Conservation (phyloP, 306 rosid species). For the Carpinus viminea region DNA sequence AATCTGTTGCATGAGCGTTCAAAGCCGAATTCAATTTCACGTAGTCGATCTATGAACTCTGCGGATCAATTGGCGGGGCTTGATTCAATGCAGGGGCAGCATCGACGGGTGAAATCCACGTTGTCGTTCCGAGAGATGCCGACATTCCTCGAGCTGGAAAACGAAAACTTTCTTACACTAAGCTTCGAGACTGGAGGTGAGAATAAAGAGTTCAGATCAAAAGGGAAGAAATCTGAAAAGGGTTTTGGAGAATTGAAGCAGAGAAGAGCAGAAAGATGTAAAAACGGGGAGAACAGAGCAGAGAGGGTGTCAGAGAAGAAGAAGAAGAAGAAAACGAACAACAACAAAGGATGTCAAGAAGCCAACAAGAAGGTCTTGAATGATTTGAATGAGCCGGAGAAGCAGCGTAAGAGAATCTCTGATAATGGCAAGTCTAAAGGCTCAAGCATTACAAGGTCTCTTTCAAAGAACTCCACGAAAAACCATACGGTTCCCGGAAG, state of each 20-base stretch:
- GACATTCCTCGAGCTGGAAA: constrained; percentile 51
- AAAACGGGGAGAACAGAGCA: constrained; percentile 37
- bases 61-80: constrained; percentile 46
- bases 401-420: constrained; percentile 30
- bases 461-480: constrained; percentile 24
- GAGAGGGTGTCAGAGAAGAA: constrained; percentile 29
- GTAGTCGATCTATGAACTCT: constrained; percentile 66
- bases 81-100: constrained; percentile 32
- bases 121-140: constrained; percentile 64
- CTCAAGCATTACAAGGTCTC: constrained; percentile 26
- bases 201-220: constrained; percentile 33
- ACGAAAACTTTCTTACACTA: constrained; percentile 60
- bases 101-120: constrained; percentile 50
- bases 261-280: constrained; percentile 31
- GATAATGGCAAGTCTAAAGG: constrained; percentile 37
- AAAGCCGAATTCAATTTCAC: constrained; percentile 31
- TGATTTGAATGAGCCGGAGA: constrained; percentile 38
- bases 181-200: constrained; percentile 53
- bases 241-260: constrained; percentile 42
- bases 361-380: constrained; percentile 8
- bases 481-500: constrained; percentile 26
- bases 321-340: constrained; percentile 15
- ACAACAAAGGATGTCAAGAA: constrained; percentile 15
- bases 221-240: constrained; percentile 26
- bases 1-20: constrained; percentile 15